phyloP scores from a whole-genome alignment of 768 basidiomycete species.

The Xerocomellus intermedius region DNA sequence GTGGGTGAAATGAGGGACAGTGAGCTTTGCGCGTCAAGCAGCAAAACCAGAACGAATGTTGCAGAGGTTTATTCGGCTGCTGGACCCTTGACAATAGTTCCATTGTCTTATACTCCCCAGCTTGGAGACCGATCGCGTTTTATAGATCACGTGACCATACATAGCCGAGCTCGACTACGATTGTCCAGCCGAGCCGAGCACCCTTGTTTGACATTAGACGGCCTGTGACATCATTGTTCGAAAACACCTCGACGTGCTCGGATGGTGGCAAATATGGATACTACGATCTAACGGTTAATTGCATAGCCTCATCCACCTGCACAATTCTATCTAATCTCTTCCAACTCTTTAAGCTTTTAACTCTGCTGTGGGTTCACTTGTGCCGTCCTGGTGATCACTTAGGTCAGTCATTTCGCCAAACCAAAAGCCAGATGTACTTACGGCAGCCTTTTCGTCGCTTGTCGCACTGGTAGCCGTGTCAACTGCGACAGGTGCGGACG shows the following conservation, averaged over 20 bases:
- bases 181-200: too few species aligned
- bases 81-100: not conserved
- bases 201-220: too few species aligned
- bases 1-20: slow-evolving; percentile 15
- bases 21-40: slow-evolving; percentile 16
- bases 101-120: slow-evolving; percentile 10
- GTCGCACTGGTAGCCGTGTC: slow-evolving; percentile 5
- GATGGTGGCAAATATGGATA: not conserved
- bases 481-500: not conserved
- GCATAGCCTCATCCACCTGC: not conserved
- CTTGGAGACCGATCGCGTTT: slow-evolving; percentile 3
- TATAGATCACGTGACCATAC: not conserved
- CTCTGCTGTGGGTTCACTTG: not conserved
- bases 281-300: not conserved
- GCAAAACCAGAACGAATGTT: not conserved
- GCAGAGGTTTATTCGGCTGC: not conserved
- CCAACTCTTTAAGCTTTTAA: slow-evolving; percentile 7
- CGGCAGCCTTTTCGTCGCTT: slow-evolving; percentile 10
- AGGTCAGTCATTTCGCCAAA: slow-evolving; percentile 1
- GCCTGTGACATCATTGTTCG: too few species aligned
- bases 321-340: slow-evolving; percentile 4
- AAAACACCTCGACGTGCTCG: not conserved
- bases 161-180: not conserved
- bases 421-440: slow-evolving; percentile 13
- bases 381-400: not conserved